A percentile compares a stretch with the other conserved stretches of the same genome.
Conservation (phyloP, 1,284 basidiomycete species). For the Phylloboletellus chloephorus region DNA sequence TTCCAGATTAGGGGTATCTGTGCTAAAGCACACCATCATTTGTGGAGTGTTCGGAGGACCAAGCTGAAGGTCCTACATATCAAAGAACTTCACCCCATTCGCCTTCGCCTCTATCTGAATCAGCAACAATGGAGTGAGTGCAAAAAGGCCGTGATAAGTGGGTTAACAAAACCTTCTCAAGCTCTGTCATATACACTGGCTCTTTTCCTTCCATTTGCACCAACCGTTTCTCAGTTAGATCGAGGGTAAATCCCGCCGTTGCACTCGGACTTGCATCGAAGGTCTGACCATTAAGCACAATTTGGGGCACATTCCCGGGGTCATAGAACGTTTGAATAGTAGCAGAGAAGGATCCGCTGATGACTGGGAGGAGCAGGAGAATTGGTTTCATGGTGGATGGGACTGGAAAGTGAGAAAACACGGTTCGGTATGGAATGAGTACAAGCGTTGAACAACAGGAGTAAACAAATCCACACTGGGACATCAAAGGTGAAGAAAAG, state of each 20-base stretch:
- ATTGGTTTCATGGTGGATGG: slow-evolving; percentile 16
- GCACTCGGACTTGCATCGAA: slow-evolving; percentile 19
- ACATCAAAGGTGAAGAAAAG: too few species aligned
- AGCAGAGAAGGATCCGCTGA: slow-evolving; percentile 19
- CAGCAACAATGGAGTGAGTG: neutral
- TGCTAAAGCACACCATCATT: slow-evolving; percentile 42
- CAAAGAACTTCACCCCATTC: slow-evolving; percentile 75
- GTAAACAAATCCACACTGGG: slow-evolving; percentile 14
- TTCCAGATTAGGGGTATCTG: slow-evolving; percentile 64
- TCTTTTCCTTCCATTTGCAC: slow-evolving; percentile 67
- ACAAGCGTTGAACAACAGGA: slow-evolving; percentile 6
- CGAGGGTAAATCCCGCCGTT: slow-evolving; percentile 45
- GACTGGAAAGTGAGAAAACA: neutral
- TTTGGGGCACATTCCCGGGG: slow-evolving; percentile 12
- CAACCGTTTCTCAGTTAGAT: slow-evolving; percentile 67
- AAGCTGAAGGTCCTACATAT: slow-evolving; percentile 55
- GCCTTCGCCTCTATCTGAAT: slow-evolving; percentile 67
- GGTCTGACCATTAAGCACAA: slow-evolving; percentile 24
- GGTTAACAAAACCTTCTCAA: slow-evolving; percentile 60
- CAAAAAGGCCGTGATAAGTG: neutral
- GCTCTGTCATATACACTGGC: slow-evolving; percentile 76
- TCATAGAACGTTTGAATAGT: slow-evolving; percentile 12
- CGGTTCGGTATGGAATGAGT: neutral
- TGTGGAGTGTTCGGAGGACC: slow-evolving; percentile 4
- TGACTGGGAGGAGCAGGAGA: slow-evolving; percentile 20